Evolutionary conservation across 2,329 filamentous ascomycete genomes (phyloP), one percentile per base, ranked within the genome.

Genomic region (Nothomitra cinnamomea): DNA sequence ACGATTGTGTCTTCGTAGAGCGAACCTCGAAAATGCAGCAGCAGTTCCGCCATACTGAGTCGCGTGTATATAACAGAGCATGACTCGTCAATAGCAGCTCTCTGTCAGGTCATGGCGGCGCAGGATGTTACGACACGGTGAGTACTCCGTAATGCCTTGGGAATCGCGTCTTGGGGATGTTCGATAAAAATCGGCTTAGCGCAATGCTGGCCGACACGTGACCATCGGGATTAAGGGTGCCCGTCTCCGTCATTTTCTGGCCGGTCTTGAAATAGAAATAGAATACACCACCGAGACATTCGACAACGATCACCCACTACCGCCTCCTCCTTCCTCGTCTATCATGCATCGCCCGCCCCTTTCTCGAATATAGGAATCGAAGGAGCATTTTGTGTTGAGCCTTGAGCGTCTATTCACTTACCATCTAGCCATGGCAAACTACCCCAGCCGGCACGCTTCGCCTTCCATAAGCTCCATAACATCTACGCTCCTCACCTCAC

Each of bases 361-460:
- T 12, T 10, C 21, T n/a, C 24, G 63, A 62, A 32, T 32, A 10
- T 32, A 32, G 10, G 28, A n/a, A 10, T 32, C 28, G 10, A 32
- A 10, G 28, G 5, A 10, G 28, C 28, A 10, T 32, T 32, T 32
- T 32, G 28, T 49, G 25, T 19, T 49, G 49, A 36, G 60, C n/a
- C 57, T 57, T 32, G 56, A 60, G 6, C 21, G 15, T n/a, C 6
- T 25, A 19, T n/a, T 22, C 42, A 38, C 28, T n/a, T 17, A 28
- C 6, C 24, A 19, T n/a, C n/a, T n/a, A n/a, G n/a, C n/a, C 45
- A 35, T 25, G 12, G 19, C 24, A 17, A 22, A 17, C 17, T 7
- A 22, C 41, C 4, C 21, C 22, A 17, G 24, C 22, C 42, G n/a
- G 4, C 19, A 48, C 45, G 28, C 13, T 32, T 32, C 45, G 10